Evolutionary conservation across 192 early-diverging fungal species (phyloP).

Genomic region (Coemansia sp.): DNA sequence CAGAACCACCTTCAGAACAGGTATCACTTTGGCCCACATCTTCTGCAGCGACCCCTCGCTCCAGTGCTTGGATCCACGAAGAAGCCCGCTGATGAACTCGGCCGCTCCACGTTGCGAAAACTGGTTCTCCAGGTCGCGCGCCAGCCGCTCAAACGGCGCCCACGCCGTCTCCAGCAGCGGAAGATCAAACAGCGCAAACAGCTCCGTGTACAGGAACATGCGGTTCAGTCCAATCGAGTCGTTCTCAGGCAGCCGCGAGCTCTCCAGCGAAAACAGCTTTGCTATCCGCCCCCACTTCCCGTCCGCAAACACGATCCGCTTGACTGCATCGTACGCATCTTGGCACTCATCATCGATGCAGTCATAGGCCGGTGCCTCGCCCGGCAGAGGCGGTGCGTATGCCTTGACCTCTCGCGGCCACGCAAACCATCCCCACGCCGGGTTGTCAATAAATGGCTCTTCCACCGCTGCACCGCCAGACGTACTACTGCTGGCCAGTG

Average conservation of each 20-base stretch:
- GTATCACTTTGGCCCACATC: constrained; percentile 74
- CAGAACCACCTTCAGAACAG: constrained; percentile 64
- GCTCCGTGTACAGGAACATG: constrained; percentile 65
- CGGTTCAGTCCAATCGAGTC: constrained; percentile 65
- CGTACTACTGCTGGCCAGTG: constrained; percentile 15
- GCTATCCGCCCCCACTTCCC: constrained; percentile 73
- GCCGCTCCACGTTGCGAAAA: constrained; percentile 78
- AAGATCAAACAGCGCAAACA: constrained; percentile 73
- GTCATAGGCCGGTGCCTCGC: constrained; percentile 42
- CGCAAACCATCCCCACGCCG: constrained; percentile 74
- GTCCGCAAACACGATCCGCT: constrained; percentile 49
- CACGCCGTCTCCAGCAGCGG: constrained; percentile 59
- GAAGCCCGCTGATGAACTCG: constrained; percentile 76
- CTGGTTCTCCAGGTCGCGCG: constrained; percentile 63
- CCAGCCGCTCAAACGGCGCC: constrained; percentile 58
- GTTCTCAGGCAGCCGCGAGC: constrained; percentile 58
- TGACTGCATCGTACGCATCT: constrained; percentile 60
- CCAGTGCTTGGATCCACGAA: constrained; percentile 93
- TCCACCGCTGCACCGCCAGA: constrained; percentile 1
- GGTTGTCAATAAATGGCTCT: constrained; percentile 60
- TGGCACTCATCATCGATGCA: constrained; percentile 62
- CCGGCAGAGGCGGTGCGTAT: constrained; percentile 51
- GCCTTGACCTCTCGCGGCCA: constrained; percentile 69
- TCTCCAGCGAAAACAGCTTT: constrained; percentile 70
- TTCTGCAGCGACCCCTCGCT: constrained; percentile 29